These are phyloP conservation scores for Pseudogymnoascus sp. DNA, from an alignment of 2,329 filamentous ascomycete species.

Conservation along the genomic window DNA sequence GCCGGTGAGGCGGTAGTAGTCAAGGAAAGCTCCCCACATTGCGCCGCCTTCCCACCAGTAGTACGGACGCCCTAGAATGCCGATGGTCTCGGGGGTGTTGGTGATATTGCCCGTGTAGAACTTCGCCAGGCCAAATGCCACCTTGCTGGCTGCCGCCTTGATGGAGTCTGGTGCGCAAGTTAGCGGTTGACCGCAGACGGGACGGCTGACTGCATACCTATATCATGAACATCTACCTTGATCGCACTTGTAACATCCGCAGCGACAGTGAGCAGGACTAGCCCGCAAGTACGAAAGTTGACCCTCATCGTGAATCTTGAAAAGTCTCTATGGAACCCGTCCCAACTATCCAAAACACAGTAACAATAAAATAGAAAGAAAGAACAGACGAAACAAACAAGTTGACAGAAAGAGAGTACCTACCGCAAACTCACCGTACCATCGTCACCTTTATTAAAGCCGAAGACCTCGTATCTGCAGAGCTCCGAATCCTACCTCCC, in stretches of 20 bases:
- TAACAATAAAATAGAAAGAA: background rate
- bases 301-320: background rate
- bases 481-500: background rate
- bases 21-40: conserved; percentile 59
- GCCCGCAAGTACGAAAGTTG: conserved; percentile 1
- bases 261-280: conserved; percentile 3
- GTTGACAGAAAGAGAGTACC: background rate
- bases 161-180: conserved; percentile 45
- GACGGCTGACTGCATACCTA: background rate
- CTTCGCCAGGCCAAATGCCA: conserved; percentile 54
- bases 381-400: background rate
- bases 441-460: background rate
- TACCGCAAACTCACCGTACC: background rate
- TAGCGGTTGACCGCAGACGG: background rate
- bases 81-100: conserved; percentile 47
- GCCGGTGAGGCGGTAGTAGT: conserved; percentile 61
- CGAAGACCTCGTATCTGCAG: conserved; percentile 6
- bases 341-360: background rate
- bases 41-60: conserved; percentile 56
- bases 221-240: background rate
- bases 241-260: background rate
- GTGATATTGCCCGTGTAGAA: conserved; percentile 58
- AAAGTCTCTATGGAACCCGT: background rate
- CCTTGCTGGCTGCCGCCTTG: conserved; percentile 50
- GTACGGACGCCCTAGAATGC: conserved; percentile 57